Evolutionary conservation across 257 asterid species (phyloP), one percentile per base, ranked within the genome.

Genomic region (Plectranthus barbatus): DNA sequence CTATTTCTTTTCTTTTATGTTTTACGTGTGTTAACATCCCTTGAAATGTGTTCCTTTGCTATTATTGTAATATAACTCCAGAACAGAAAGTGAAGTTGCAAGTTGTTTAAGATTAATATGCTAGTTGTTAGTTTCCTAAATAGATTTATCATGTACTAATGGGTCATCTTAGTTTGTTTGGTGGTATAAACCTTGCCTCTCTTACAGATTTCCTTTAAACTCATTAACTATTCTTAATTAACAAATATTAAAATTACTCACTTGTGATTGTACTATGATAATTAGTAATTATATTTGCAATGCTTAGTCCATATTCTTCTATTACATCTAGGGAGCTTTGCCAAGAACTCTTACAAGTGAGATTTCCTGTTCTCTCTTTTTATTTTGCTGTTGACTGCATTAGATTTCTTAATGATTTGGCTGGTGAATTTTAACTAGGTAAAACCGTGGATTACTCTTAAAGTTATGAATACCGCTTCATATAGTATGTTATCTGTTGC

Each of bases 51-150:
- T 34, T 48, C 53, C 54, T 60, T 66, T 60, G 71, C 64, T 77
- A 64, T 56, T 91, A 93, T 76, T 97, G 99, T 54, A 97, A 93
- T 72, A 85, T 97, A 82, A 93, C 97, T 78, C 97, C 99, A 24
- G 89, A 92, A 74, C 99, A 92, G 82, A 92, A 92, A 70, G 99
- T 92, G 86, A 92, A 92, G 84, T 73, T 92, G 86, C 83, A n/a
- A n/a, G n/a, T n/a, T n/a, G n/a, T n/a, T n/a, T n/a, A n/a, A n/a
- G n/a, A n/a, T n/a, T n/a, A n/a, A n/a, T n/a, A n/a, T n/a, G n/a
- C n/a, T n/a, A n/a, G n/a, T n/a, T n/a, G n/a, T n/a, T n/a, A n/a
- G n/a, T n/a, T n/a, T n/a, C n/a, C n/a, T n/a, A n/a, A n/a, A n/a
- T n/a, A n/a, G n/a, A n/a, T n/a, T n/a, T n/a, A n/a, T n/a, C n/a